Evolutionary conservation across 768 basidiomycete species (phyloP), one percentile per base, ranked within the genome.

Genomic region (Hemileccinum rubropunctum): DNA sequence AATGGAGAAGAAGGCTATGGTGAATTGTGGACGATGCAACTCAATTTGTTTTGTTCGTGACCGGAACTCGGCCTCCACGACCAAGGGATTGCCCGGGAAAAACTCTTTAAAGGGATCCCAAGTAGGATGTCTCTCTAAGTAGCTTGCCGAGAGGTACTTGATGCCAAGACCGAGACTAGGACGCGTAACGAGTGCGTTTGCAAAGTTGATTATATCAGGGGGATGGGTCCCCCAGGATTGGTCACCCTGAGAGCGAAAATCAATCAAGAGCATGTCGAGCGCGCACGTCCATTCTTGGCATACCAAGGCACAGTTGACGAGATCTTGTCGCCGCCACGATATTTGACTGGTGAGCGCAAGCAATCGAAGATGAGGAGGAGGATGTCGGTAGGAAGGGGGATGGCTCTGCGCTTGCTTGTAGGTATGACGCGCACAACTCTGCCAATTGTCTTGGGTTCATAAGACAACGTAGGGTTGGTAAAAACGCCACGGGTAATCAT

Each of bases 261-360:
- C 50, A 32, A 21, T n/a, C 47, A 48, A 21, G 12, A 57, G 40
- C 9, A 36, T 1, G 54, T 41, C 10, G 43, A 57, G 56, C 15
- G 54, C 54, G 12, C 54, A 57, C 1, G 36, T 34, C 56, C 56
- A 56, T 23, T 45, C 28, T 21, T 37, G 48, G 13, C 56, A 57
- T 6, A 56, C 53, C 42, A 45, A 41, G 9, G 53, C 53, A 32
- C 17, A 44, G 12, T 35, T 50, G 17, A 57, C 1, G 21, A 56
- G 15, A 21, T 50, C 55, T 28, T 27, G 37, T 9, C 39, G 33
- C 54, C 54, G n/a, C 20, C 17, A 13, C 26, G 18, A 26, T 34
- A 9, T n/a, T n/a, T 35, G 7, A 15, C 17, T 6, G 37, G 45
- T 18, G 36, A 41, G 3, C 33, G 21, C 38, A 56, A 21, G 42